Base-by-base conservation (phyloP, 2,329 filamentous ascomycete species). In the Apiospora malaysiana region DNA sequence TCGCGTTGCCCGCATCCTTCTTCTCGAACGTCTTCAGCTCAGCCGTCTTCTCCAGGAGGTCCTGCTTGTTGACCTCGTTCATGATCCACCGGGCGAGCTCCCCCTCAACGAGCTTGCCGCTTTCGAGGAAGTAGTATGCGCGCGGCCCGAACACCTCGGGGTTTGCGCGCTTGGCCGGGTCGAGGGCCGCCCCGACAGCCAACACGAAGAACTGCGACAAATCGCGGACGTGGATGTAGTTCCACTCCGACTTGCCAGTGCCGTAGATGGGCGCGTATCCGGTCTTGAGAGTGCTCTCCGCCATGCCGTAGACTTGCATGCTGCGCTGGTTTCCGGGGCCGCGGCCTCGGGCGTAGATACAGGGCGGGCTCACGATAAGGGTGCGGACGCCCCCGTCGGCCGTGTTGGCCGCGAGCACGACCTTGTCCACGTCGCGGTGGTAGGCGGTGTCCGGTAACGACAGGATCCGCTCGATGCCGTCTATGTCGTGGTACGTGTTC, bases 381-480 rank as follows among this genome's bases (percentile, higher is more conserved):
- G 82, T 82, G 73, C 80, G 82, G 69, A 87, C 80, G 1, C 72
- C 72, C 10, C 79, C 76, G 32, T 63, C 56, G 2, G 78, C 77
- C 46, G 74, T 71, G 68, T 81, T 82, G 49, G 82, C 79, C 0
- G 74, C 82, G 40, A 85, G 81, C n/a, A 94, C 87, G 32, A 93
- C 85, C 77, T 90, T 88, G 79, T 95, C 93, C 4, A 94, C 88
- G 75, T 90, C 84, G 18, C 91, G 88, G 81, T 94, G 92, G 32
- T 85, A 77, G 12, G 86, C 90, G 0, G 80, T 76, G 76, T 90
- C 87, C 0, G 90, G 90, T 0, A 92, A 76, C 14, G 77, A 84
- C 1, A 87, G 82, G 46, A 92, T 82, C 63, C 87, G 85, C 16
- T 83, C 81, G 47, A 93, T 84, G 68, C 86, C 87, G 12, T 87